Evolutionary conservation across 108 stramenopile genomes (phyloP), one percentile per base, ranked within the genome.

Genomic region (Cyclotella cryptica): DNA sequence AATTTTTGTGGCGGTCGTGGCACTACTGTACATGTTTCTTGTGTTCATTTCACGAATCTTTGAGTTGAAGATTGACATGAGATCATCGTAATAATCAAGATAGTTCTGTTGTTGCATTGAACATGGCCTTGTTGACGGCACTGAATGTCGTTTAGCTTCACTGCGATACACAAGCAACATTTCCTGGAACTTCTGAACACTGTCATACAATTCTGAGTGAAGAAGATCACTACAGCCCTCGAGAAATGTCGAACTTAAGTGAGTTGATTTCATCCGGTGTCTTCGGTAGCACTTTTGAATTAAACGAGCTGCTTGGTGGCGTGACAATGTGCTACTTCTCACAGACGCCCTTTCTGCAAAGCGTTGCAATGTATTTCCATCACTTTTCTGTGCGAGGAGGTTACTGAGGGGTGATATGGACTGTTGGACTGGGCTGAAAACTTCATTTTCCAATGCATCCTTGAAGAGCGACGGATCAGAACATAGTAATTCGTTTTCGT

Each of bases 31-130:
- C 43, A 26, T 24, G 10, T 58, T 42, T 10, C 21, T 29, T 7
- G 24, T 29, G 13, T 72, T 27, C 58, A 62, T 72, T 14, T 72
- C 71, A 44, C 71, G 43, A 61, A 72, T 45, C 28, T 72, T 60
- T 26, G 71, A 49, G 30, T 72, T 54, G 24, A 72, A 35, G 10
- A 62, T 24, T 12, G 46, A 10, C 44, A 59, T 44, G 42, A 72
- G 44, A 47, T 54, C 29, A 84, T 60, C 1, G 85, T 89, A 24
- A 88, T 77, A 61, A 79, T 87, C 80, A 76, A 88, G 24, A 92
- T 88, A 41, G 46, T 72, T 87, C 80, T 80, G 88, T 87, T 69
- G 87, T 87, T 28, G 88, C 81, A 47, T 45, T 29, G 22, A 10
- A 19, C 30, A 13, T 39, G n/a, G 29, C 11, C 30, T 11, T n/a